These are phyloP conservation scores for Penicillium canariense DNA, from an alignment of 495 filamentous ascomycete species.

Conservation along the genomic window DNA sequence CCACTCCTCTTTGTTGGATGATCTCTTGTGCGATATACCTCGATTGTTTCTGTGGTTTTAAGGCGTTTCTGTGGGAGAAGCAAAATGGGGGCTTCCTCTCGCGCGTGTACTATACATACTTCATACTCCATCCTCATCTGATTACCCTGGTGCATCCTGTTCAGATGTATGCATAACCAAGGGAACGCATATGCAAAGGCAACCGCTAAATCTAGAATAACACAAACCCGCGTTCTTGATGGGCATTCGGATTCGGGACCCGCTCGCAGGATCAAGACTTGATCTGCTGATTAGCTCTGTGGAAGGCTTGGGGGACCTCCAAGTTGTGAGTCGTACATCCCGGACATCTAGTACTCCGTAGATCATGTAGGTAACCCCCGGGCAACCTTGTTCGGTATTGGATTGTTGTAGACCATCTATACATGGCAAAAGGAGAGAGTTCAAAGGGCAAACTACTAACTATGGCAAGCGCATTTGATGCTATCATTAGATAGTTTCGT, in stretches of 20 bases:
- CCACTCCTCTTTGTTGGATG: background rate
- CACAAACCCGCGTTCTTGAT: too few species aligned
- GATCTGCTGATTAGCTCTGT: background rate
- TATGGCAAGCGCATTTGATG: too few species aligned
- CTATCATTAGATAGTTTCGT: too few species aligned
- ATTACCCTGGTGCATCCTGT: slow-evolving; percentile 8
- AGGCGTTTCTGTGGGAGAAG: slow-evolving; percentile 15
- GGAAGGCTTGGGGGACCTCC: background rate
- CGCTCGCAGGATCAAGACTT: background rate
- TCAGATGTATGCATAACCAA: slow-evolving; percentile 7
- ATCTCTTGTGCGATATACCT: slow-evolving; percentile 8
- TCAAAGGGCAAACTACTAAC: too few species aligned
- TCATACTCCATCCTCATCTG: slow-evolving; percentile 3
- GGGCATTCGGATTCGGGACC: too few species aligned
- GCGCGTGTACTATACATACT: slow-evolving; percentile 21
- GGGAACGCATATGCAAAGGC: background rate
- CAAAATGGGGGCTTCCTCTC: background rate
- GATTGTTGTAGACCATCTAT: too few species aligned
- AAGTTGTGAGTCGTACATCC: too few species aligned
- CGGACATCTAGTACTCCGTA: too few species aligned
- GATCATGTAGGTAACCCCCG: too few species aligned
- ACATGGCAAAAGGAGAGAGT: too few species aligned
- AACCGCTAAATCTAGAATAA: background rate
- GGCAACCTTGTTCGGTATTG: too few species aligned
- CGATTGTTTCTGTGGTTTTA: slow-evolving; percentile 5